A percentile compares a stretch with the other conserved stretches of the same genome.
phyloP scores from a whole-genome alignment of 306 rosid genomes.

The Trifolium pratense region DNA sequence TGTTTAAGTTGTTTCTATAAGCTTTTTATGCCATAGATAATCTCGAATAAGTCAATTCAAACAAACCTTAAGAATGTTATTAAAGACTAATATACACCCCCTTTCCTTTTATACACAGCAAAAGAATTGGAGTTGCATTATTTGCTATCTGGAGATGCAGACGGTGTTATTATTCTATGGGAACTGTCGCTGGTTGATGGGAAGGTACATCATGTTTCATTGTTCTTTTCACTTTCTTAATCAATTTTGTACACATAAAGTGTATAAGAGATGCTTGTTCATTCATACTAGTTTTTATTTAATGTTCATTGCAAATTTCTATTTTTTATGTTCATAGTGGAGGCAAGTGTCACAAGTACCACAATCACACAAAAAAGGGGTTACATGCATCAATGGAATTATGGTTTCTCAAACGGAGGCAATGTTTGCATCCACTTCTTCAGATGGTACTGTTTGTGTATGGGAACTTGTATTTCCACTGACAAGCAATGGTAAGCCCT shows the following conservation, averaged over 20 bases:
- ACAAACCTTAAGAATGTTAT: neutral
- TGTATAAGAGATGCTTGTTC: neutral
- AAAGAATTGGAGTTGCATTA: conserved; percentile 53
- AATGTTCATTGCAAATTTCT: conserved; percentile 33
- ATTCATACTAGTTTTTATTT: conserved; percentile 12
- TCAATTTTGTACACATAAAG: conserved; percentile 1
- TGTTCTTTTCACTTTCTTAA: neutral
- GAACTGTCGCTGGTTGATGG: conserved; percentile 62
- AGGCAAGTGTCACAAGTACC: conserved; percentile 73
- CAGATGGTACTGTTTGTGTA: conserved; percentile 66
- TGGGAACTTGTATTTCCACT: conserved; percentile 78
- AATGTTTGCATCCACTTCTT: conserved; percentile 81
- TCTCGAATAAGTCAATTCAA: neutral
- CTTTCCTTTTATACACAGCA: conserved; percentile 49
- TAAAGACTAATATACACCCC: neutral
- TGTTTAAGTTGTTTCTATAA: too few relatives aligned
- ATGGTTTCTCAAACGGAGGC: conserved; percentile 78
- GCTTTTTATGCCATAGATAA: too few relatives aligned
- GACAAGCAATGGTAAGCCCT: conserved; percentile 57
- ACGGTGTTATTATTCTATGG: conserved; percentile 64
- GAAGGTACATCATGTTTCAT: conserved; percentile 57
- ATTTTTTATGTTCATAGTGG: conserved; percentile 60
- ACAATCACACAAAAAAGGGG: conserved; percentile 85
- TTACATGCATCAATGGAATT: conserved; percentile 87
- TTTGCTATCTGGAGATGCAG: too few relatives aligned